Evolutionary conservation across 2,329 filamentous ascomycete genomes (phyloP).

Genomic region (Microascus cirrosus): DNA sequence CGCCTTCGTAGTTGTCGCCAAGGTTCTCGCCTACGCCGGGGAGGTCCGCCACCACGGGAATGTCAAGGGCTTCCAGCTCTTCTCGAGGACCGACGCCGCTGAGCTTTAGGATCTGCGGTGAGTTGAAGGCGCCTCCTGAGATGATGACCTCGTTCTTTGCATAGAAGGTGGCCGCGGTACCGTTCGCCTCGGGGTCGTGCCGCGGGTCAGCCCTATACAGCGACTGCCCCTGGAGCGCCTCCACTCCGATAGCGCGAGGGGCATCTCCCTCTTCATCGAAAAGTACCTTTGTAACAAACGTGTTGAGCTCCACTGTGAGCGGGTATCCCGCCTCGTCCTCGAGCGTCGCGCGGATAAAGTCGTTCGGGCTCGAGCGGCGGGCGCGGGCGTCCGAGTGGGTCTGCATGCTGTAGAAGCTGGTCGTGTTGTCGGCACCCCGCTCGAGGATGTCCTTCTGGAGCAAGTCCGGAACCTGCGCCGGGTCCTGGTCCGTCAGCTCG

Average conservation of each 20-base stretch:
- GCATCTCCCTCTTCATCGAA: constrained; percentile 7
- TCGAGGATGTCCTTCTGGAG: constrained; percentile 15
- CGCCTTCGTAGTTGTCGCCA: constrained; percentile 17
- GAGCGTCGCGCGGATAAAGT: neutral
- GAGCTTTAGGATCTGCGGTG: constrained; percentile 34
- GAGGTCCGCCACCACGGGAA: constrained; percentile 34
- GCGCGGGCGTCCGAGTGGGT: neutral
- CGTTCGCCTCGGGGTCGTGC: neutral
- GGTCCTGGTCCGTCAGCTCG: neutral
- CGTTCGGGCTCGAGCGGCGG: constrained; percentile 6
- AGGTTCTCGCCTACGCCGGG: constrained; percentile 24
- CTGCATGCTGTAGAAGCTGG: constrained; percentile 8
- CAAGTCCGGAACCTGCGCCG: constrained; percentile 4
- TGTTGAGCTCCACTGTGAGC: constrained; percentile 5
- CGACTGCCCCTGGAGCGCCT: constrained; percentile 7
- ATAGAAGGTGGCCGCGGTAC: constrained; percentile 6
- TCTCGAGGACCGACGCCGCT: constrained; percentile 31
- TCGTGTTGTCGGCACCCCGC: constrained; percentile 5
- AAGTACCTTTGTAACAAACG: constrained; percentile 6
- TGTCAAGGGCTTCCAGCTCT: constrained; percentile 22
- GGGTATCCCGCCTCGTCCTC: constrained; percentile 9
- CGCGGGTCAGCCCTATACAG: constrained; percentile 8
- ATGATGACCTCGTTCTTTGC: constrained; percentile 13
- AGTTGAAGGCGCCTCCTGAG: constrained; percentile 12
- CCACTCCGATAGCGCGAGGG: constrained; percentile 24